phyloP scores from a whole-genome alignment of 2,329 filamentous ascomycete species.

The Pezizomycotina sp. region DNA sequence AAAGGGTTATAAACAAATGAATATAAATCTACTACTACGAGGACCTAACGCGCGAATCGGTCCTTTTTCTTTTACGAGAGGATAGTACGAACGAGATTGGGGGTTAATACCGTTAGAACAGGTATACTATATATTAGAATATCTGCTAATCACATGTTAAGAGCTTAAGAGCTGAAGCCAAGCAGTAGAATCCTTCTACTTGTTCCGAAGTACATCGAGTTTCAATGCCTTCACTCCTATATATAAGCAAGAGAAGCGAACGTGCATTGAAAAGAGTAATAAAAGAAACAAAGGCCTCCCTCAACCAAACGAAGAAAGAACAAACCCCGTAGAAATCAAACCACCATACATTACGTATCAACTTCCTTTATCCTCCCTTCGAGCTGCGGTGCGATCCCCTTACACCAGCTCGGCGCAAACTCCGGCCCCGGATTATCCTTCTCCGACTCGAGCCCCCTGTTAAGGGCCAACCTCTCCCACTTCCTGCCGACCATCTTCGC shows the following conservation, averaged over 20 bases:
- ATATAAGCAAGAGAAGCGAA: background rate
- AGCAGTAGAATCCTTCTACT: no score
- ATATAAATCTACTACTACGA: no score
- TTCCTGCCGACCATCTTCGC: constrained; percentile 49
- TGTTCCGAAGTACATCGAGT: no score
- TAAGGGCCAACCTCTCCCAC: constrained; percentile 49
- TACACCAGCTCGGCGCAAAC: constrained; percentile 47
- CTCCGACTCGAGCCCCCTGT: constrained; percentile 41
- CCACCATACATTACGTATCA: constrained; percentile 5
- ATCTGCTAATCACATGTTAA: no score
- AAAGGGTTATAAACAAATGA: no score
- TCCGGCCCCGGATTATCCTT: constrained; percentile 33
- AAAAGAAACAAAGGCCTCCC: background rate
- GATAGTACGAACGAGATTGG: no score
- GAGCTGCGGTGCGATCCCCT: constrained; percentile 57
- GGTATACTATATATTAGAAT: no score
- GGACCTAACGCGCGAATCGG: no score
- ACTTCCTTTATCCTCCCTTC: constrained; percentile 56
- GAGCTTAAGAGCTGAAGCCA: no score
- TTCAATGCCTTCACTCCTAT: background rate
- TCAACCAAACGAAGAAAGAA: background rate
- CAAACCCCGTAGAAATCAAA: background rate
- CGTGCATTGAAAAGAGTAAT: background rate
- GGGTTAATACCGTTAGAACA: no score
- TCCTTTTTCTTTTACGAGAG: no score